Evolutionary conservation across 176 grass and related monocot genomes (phyloP).

Genomic region (Secale cereale): DNA sequence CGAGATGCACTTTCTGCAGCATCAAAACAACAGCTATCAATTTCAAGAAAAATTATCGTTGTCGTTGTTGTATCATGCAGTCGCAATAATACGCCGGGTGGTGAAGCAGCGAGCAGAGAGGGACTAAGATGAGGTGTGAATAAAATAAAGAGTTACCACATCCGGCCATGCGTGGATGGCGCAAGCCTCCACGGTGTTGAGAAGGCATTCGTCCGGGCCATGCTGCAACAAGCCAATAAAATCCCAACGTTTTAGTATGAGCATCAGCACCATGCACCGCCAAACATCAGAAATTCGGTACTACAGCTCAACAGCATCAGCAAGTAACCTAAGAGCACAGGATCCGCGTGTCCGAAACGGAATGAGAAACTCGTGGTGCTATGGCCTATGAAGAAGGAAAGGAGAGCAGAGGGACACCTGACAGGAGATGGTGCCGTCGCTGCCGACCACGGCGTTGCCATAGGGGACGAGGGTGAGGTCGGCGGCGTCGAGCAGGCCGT

Average conservation of each 20-base stretch:
- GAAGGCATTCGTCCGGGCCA: slow-evolving; percentile 71
- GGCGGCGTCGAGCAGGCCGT: slow-evolving; percentile 24
- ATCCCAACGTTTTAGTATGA: background rate
- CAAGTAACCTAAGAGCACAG: background rate
- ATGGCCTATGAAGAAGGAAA: background rate
- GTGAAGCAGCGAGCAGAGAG: background rate
- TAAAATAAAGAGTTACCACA: slow-evolving; percentile 38
- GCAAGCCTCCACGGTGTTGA: slow-evolving; percentile 85
- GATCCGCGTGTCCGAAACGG: too few relatives aligned
- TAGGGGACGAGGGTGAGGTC: slow-evolving; percentile 44
- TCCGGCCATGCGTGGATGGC: slow-evolving; percentile 83
- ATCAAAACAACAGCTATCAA: background rate
- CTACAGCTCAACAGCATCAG: background rate
- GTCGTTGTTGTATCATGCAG: background rate
- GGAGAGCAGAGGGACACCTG: slow-evolving; percentile 23
- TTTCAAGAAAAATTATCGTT: background rate
- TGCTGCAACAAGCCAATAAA: slow-evolving; percentile 48
- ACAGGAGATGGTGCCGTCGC: slow-evolving; percentile 25
- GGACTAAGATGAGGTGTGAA: background rate
- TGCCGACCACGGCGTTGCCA: slow-evolving; percentile 32
- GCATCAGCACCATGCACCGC: background rate
- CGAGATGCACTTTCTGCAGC: slow-evolving; percentile 67
- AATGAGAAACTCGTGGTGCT: background rate
- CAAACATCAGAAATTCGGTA: background rate
- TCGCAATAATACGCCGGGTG: background rate